phyloP scores from a whole-genome alignment of 2,329 filamentous ascomycete species.

The Beauveria pseudobassiana region DNA sequence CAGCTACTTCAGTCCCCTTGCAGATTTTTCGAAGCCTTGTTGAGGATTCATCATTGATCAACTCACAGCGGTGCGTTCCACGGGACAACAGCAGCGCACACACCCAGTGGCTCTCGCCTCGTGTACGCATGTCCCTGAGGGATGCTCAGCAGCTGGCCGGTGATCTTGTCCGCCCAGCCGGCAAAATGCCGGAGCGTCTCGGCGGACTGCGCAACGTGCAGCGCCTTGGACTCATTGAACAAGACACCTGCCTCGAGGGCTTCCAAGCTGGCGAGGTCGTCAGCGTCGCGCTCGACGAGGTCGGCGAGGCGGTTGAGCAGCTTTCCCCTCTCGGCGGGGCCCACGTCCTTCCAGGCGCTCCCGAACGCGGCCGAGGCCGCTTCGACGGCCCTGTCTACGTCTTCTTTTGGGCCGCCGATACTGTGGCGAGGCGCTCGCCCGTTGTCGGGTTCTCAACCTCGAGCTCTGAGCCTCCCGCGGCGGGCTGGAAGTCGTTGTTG shows the following conservation, averaged over 20 bases:
- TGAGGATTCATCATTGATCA: neutral
- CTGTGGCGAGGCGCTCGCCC: conserved; percentile 16
- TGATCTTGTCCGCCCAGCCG: conserved; percentile 63
- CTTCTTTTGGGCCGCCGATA: conserved; percentile 13
- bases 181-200: conserved; percentile 55
- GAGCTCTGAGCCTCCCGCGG: conserved; percentile 6
- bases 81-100: conserved; percentile 62
- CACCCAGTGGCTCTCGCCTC: conserved; percentile 60
- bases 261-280: conserved; percentile 13
- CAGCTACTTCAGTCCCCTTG: neutral
- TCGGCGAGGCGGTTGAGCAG: conserved; percentile 13
- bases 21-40: neutral
- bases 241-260: conserved; percentile 5
- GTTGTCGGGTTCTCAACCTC: conserved; percentile 17
- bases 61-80: conserved; percentile 61
- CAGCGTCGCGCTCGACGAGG: conserved; percentile 9
- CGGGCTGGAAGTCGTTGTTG: conserved; percentile 12
- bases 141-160: conserved; percentile 57
- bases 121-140: conserved; percentile 60
- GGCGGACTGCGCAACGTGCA: conserved; percentile 11
- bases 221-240: conserved; percentile 11
- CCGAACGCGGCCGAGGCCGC: conserved; percentile 14
- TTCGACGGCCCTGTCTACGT: conserved; percentile 13
- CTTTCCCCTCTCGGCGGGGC: conserved; percentile 4
- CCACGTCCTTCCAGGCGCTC: conserved; percentile 7